Evolutionary conservation across 2,329 filamentous ascomycete genomes (phyloP).

Genomic region (Hypoxylon sp.): DNA sequence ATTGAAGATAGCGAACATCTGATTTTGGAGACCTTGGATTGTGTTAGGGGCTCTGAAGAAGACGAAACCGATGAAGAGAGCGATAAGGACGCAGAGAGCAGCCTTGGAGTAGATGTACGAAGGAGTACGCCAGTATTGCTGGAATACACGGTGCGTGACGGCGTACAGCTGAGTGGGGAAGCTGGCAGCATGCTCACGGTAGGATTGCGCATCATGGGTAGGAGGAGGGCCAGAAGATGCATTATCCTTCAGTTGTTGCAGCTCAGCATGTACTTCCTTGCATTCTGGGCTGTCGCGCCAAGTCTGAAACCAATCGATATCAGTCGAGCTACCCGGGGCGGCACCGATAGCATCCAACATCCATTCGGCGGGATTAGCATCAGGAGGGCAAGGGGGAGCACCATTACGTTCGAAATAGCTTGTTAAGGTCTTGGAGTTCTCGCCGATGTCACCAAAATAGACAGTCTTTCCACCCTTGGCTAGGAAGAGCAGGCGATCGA

Average conservation of each 20-base stretch:
- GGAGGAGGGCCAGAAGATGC: slow-evolving; percentile 55
- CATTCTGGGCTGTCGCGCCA: slow-evolving; percentile 64
- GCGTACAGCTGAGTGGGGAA: slow-evolving; percentile 77
- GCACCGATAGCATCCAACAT: slow-evolving; percentile 77
- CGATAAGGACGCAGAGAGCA: slow-evolving; percentile 73
- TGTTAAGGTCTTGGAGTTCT: slow-evolving; percentile 76
- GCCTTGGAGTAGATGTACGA: slow-evolving; percentile 90
- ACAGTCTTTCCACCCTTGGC: slow-evolving; percentile 82
- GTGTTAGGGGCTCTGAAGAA: slow-evolving; percentile 81
- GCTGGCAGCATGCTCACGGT: slow-evolving; percentile 85
- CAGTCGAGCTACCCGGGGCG: slow-evolving; percentile 73
- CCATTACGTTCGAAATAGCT: slow-evolving; percentile 84
- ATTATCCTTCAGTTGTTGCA: slow-evolving; percentile 68
- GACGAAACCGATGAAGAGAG: slow-evolving; percentile 86
- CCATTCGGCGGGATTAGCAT: slow-evolving; percentile 87
- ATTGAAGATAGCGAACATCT: slow-evolving; percentile 90
- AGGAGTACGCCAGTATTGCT: slow-evolving; percentile 93
- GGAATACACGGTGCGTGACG: slow-evolving; percentile 82
- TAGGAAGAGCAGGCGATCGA: slow-evolving; percentile 84
- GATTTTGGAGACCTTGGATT: slow-evolving; percentile 85
- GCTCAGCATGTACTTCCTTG: slow-evolving; percentile 67
- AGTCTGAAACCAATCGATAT: slow-evolving; percentile 75
- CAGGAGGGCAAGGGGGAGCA: slow-evolving; percentile 72
- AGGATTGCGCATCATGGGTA: slow-evolving; percentile 61
- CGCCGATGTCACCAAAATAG: slow-evolving; percentile 85